Evolutionary conservation across 768 basidiomycete species (phyloP), one percentile per base, ranked within the genome.

Genomic region (Saitozyma podzolica): DNA sequence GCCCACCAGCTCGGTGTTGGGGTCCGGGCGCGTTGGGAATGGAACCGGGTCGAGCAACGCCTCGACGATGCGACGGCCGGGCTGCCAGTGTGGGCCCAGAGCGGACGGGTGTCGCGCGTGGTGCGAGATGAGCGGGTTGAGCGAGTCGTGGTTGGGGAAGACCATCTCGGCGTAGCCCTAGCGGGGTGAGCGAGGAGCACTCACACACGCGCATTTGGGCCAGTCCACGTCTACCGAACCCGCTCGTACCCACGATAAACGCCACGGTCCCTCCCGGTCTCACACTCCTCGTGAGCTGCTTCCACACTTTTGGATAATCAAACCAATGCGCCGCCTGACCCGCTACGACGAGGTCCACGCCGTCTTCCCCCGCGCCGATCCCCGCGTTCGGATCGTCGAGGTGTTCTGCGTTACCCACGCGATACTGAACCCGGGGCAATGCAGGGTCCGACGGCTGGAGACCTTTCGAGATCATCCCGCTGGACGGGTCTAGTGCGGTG

Each of bases 271-370:
- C 90, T 14, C 85, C 83, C 8, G 81, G 82, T 54, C 84, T 82
- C 48, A 91, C 78, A 8, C 88, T 83, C 3, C 88, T 82, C 10
- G 82, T 81, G 0, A 86, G 80, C 77, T 91, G 87, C 3, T 83
- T 84, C 89, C 89, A 92, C 8, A 88, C 82, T 67, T 84, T 85
- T 7, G 79, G 75, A 84, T 87, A 89, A 69, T 91, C 83, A 70
- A 91, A 92, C 89, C 90, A 91, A 72, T 92, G 90, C 3, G 85
- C 85, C 0, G 90, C 86, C 79, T 90, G 90, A 86, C 90, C 89
- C 17, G 89, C 84, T 13, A 87, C 82, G 37, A 89, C 77, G 49
- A 91, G 73, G 75, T 92, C 91, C 3, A 88, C 85, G 50, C 83
- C 85, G 1, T 79, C 80, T 40, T 84, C 82, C 0, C 57, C 59